These are phyloP conservation scores for Marasmius sp. DNA, from an alignment of 1,284 basidiomycete species.

Conservation along the genomic window DNA sequence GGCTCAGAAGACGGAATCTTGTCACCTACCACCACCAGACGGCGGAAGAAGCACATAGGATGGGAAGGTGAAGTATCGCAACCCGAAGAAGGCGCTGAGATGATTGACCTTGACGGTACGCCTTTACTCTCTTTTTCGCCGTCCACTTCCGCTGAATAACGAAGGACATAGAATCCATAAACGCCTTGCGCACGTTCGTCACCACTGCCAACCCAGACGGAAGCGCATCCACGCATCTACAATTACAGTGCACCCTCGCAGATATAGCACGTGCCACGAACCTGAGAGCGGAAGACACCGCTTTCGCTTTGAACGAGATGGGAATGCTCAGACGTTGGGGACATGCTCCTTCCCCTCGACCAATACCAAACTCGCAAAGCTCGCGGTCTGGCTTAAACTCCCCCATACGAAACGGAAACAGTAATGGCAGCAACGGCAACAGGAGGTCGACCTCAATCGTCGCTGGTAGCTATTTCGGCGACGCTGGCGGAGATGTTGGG, in stretches of 20 bases:
- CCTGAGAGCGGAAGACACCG: slow-evolving; percentile 82
- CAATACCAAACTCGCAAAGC: not conserved
- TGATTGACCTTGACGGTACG: slow-evolving; percentile 34
- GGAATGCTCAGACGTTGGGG: slow-evolving; percentile 62
- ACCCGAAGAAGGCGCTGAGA: slow-evolving; percentile 29
- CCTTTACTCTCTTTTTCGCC: slow-evolving; percentile 2
- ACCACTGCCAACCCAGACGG: slow-evolving; percentile 61
- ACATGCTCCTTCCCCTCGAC: not conserved
- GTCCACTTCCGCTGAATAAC: not conserved
- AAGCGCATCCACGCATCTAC: slow-evolving; percentile 63
- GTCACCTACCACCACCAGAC: not conserved
- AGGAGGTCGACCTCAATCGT: not conserved
- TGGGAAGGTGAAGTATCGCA: slow-evolving; percentile 59
- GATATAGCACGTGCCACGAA: slow-evolving; percentile 81
- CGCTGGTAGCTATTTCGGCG: not conserved
- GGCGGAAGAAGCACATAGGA: slow-evolving; percentile 57
- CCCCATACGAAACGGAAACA: not conserved
- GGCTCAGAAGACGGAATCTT: slow-evolving; percentile 5
- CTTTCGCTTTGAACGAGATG: slow-evolving; percentile 86
- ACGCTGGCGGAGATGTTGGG: not conserved
- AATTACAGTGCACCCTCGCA: slow-evolving; percentile 63
- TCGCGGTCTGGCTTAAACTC: not conserved
- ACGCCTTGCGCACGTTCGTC: slow-evolving; percentile 51
- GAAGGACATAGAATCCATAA: slow-evolving; percentile 21
- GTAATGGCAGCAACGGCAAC: not conserved